phyloP scores from a whole-genome alignment of 257 asterid species.

The Przewalskia tangutica region DNA sequence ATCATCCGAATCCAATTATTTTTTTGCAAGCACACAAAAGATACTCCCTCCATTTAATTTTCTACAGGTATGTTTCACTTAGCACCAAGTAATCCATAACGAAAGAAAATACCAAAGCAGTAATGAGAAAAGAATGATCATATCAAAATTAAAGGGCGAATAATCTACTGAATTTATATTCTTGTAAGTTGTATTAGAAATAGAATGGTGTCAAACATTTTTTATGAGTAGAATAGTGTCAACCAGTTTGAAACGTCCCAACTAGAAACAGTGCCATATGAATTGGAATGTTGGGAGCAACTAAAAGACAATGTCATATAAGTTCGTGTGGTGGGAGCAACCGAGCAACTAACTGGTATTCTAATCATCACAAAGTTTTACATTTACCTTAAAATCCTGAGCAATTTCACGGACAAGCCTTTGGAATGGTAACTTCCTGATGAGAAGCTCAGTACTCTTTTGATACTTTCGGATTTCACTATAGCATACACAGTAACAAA shows the following conservation, averaged over 20 bases:
- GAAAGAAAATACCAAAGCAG: neutral
- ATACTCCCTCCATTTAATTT: neutral
- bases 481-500: neutral
- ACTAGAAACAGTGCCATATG: neutral
- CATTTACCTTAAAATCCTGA: slow-evolving; percentile 36
- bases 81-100: neutral
- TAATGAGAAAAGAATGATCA: neutral
- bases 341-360: neutral
- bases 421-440: slow-evolving; percentile 70
- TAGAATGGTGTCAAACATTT: neutral
- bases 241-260: neutral
- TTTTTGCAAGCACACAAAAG: neutral
- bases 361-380: neutral
- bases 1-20: neutral
- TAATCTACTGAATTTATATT: neutral
- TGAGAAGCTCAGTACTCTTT: slow-evolving; percentile 56
- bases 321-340: neutral
- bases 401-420: slow-evolving; percentile 52
- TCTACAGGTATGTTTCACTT: neutral
- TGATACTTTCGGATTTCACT: slow-evolving; percentile 35
- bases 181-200: neutral
- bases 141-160: neutral
- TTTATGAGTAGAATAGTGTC: neutral
- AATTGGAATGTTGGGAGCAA: neutral
- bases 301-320: neutral